A percentile compares a stretch with the other conserved stretches of the same genome.
These are phyloP conservation scores for Aspergillus texensis DNA, from an alignment of 2,329 filamentous ascomycete species.

Conservation along the genomic window DNA sequence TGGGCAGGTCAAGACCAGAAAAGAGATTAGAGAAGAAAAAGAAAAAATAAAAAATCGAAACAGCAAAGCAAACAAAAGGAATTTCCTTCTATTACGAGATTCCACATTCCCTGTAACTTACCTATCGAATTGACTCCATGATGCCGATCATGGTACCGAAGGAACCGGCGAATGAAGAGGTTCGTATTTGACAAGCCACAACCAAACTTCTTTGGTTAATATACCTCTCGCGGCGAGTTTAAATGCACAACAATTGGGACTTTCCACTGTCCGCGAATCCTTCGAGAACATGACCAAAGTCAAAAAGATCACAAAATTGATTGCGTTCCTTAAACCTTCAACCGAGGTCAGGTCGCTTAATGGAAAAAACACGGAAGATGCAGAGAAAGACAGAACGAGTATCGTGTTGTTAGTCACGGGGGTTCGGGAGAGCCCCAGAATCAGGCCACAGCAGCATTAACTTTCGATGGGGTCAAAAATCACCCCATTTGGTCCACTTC, in stretches of 20 bases:
- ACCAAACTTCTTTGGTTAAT: background rate
- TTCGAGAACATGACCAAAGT: background rate
- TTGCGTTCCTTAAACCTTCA: background rate
- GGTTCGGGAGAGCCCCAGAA: constrained; percentile 3
- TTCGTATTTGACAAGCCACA: background rate
- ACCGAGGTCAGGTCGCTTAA: background rate
- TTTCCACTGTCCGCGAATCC: background rate
- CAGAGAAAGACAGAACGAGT: background rate
- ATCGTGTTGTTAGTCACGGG: background rate
- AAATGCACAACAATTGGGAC: background rate
- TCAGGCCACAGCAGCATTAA: constrained; percentile 10
- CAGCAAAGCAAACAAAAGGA: no score
- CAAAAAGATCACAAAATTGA: background rate
- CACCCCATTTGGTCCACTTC: constrained; percentile 4
- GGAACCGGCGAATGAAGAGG: background rate
- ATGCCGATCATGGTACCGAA: background rate
- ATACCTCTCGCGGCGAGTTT: background rate
- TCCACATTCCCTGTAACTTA: background rate
- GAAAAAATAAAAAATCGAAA: no score
- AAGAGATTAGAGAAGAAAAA: background rate
- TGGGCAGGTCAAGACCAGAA: background rate
- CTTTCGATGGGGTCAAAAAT: background rate
- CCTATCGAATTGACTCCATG: background rate
- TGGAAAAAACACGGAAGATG: background rate
- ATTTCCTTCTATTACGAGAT: background rate